phyloP scores from a whole-genome alignment of 2,329 filamentous ascomycete genomes.

The Penicillium sp. region DNA sequence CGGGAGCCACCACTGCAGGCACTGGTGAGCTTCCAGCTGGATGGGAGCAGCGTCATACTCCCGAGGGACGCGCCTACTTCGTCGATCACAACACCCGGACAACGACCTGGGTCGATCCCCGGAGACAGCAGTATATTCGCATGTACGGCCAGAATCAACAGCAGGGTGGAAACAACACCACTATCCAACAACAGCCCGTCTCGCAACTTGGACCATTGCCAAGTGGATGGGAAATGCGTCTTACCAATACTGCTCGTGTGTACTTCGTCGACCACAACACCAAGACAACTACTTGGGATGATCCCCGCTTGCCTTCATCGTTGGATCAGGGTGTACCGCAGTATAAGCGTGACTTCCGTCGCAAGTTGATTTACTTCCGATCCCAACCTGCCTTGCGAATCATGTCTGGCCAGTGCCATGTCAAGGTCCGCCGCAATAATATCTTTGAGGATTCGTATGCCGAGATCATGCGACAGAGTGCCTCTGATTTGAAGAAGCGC shows the following conservation, averaged over 20 bases:
- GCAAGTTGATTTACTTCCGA: slow-evolving; percentile 98
- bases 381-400: slow-evolving; percentile 96
- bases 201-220: slow-evolving; percentile 93
- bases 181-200: slow-evolving; percentile 94
- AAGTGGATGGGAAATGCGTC: slow-evolving; percentile 98
- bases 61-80: slow-evolving; percentile 92
- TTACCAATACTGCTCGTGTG: slow-evolving; percentile 94
- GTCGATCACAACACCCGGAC: slow-evolving; percentile 98
- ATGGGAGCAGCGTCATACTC: slow-evolving; percentile 95
- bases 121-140: slow-evolving; percentile 94
- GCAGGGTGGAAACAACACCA: slow-evolving; percentile 65
- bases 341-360: slow-evolving; percentile 97
- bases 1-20: slow-evolving; percentile 88
- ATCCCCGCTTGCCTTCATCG: slow-evolving; percentile 89
- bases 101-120: slow-evolving; percentile 96
- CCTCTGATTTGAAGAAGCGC: slow-evolving; percentile 94
- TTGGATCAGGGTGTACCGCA: slow-evolving; percentile 97
- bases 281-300: slow-evolving; percentile 99
- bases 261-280: slow-evolving; percentile 99
- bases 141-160: slow-evolving; percentile 83
- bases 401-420: slow-evolving; percentile 92
- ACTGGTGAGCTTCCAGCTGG: slow-evolving; percentile 91
- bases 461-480: slow-evolving; percentile 94
- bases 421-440: slow-evolving; percentile 93
- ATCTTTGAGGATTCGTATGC: slow-evolving; percentile 99